Conservation (phyloP, 106 monocot genomes). For the Apostasia ramifera region DNA sequence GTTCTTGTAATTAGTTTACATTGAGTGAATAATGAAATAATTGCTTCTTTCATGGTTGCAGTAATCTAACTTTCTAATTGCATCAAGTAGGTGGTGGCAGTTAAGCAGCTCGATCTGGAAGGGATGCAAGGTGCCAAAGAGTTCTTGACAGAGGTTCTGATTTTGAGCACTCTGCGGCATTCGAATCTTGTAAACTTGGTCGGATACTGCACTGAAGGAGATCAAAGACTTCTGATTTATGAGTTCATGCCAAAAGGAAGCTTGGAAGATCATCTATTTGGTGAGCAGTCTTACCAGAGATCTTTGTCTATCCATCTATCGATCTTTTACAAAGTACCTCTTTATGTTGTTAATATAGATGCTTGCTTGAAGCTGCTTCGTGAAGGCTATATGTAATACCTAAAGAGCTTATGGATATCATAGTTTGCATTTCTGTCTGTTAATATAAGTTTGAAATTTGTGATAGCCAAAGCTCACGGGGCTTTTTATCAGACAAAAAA, state of each 20-base stretch:
- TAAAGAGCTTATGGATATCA: background rate
- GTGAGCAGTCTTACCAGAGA: conserved; percentile 17
- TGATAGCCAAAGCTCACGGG: background rate
- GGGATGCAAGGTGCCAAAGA: conserved; percentile 76
- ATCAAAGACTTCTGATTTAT: conserved; percentile 69
- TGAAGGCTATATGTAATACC: background rate
- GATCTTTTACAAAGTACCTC: background rate
- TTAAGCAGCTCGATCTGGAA: conserved; percentile 70
- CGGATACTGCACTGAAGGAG: conserved; percentile 78
- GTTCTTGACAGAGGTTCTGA: conserved; percentile 74
- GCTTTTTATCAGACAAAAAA: background rate
- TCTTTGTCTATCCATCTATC: background rate
- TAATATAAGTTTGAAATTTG: background rate
- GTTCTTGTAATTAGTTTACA: background rate
- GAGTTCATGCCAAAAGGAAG: conserved; percentile 90
- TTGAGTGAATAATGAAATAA: too few species aligned
- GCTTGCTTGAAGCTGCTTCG: background rate
- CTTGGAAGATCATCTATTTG: conserved; percentile 77
- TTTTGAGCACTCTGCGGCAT: conserved; percentile 63
- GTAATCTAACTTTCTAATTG: background rate
- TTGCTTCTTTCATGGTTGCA: background rate
- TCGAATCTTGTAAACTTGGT: conserved; percentile 60
- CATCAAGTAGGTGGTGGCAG: conserved; percentile 51
- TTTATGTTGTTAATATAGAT: background rate
- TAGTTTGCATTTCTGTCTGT: background rate